Evolutionary conservation across 257 asterid genomes (phyloP).

Genomic region (Solanum bulbocastanum): DNA sequence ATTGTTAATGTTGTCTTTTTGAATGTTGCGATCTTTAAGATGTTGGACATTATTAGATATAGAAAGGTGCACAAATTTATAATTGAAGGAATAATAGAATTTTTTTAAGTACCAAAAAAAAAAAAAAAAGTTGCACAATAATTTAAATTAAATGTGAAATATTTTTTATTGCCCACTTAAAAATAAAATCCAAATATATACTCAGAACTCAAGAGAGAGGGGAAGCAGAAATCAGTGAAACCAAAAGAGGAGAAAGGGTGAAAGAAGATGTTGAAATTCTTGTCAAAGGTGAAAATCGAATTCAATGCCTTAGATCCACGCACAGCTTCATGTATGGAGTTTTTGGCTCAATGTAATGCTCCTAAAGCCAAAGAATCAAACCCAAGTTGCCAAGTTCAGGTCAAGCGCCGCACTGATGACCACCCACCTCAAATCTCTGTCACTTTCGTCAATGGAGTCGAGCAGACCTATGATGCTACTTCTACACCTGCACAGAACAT

Average conservation of each 20-base stretch:
- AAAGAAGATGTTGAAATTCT: conserved; percentile 68
- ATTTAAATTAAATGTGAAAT: background rate
- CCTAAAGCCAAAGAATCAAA: conserved; percentile 84
- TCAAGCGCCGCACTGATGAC: conserved; percentile 93
- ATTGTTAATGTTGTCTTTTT: background rate
- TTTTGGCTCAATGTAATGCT: conserved; percentile 88
- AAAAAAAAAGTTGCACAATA: background rate
- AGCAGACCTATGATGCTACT: conserved; percentile 79
- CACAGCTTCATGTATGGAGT: conserved; percentile 84
- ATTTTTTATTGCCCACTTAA: background rate
- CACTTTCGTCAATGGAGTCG: conserved; percentile 81
- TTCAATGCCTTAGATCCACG: conserved; percentile 92
- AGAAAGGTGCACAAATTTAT: background rate
- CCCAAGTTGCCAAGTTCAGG: conserved; percentile 78
- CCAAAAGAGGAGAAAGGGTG: background rate
- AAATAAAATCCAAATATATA: background rate
- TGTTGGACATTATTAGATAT: too few species aligned
- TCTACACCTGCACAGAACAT: conserved; percentile 74
- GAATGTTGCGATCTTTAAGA: background rate
- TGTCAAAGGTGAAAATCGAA: conserved; percentile 86
- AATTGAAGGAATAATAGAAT: background rate
- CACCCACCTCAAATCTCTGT: conserved; percentile 79
- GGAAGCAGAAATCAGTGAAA: background rate
- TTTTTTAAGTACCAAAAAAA: background rate
- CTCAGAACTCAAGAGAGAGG: background rate